Evolutionary conservation across 2,329 filamentous ascomycete genomes (phyloP).

Genomic region (Colletotrichum euphorbiae): DNA sequence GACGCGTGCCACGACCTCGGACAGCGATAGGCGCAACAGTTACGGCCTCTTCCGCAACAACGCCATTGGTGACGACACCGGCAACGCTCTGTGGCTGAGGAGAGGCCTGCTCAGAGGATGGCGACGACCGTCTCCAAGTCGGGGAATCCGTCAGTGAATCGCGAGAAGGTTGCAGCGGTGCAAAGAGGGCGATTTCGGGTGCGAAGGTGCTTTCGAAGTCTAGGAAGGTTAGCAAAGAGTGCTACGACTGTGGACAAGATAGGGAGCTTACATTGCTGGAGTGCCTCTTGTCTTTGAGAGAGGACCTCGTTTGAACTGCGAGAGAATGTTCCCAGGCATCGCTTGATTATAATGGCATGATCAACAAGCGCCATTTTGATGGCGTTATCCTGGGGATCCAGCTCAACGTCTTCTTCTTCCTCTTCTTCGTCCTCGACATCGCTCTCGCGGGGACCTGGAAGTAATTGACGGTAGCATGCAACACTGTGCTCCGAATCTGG

Average conservation of each 20-base stretch:
- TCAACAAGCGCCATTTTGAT: conserved; percentile 89
- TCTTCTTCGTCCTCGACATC: conserved; percentile 53
- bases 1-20: conserved; percentile 62
- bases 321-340: conserved; percentile 78
- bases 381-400: conserved; percentile 76
- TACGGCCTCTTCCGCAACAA: conserved; percentile 61
- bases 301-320: conserved; percentile 72
- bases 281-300: conserved; percentile 66
- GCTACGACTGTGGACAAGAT: not conserved
- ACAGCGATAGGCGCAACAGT: conserved; percentile 63
- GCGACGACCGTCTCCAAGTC: conserved; percentile 63
- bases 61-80: conserved; percentile 49
- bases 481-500: conserved; percentile 80
- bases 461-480: conserved; percentile 78
- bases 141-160: conserved; percentile 58
- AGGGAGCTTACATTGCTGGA: conserved; percentile 70
- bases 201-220: conserved; percentile 73
- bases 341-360: conserved; percentile 88
- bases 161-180: conserved; percentile 59
- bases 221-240: conserved; percentile 46
- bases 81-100: conserved; percentile 49
- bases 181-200: conserved; percentile 73
- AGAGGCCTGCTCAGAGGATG: conserved; percentile 51
- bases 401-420: conserved; percentile 61
- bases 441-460: conserved; percentile 65